Evolutionary conservation across 1,284 basidiomycete genomes (phyloP), one percentile per base, ranked within the genome.

Genomic region (Microbotryum scabiosae): DNA sequence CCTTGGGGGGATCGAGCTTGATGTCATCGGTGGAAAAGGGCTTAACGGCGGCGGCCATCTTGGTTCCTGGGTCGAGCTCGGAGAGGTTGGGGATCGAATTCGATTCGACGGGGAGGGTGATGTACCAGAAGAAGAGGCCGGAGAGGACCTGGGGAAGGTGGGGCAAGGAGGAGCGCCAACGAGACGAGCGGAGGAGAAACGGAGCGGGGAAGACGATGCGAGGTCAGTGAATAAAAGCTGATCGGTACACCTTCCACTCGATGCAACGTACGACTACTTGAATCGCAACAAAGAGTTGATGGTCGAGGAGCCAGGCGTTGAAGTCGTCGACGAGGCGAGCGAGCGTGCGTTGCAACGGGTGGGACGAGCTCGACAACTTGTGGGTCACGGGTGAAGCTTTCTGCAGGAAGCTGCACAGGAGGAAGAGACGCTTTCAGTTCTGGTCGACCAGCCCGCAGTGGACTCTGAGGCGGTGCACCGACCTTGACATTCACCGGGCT

Each of bases 1-100:
- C 80, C 72, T 86, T 88, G 28, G 90, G 88, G 4, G 87, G 84
- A 26, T 78, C 79, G 54, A 90, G 80, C 70, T 87, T 57, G 32
- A 50, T 41, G 28, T 57, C 30, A 32, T 51, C 41, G 10, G 57
- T 54, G 12, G 53, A 50, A 5, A 62, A 43, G 1, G 55, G 55
- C 48, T 54, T 28, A 0, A 51, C 41, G 25, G 60, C 65, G 45
- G 57, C 58, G 20, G 50, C 50, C 54, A 55, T 57, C 7, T 25
- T 32, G 36, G 54, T 21, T n/a, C 16, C 45, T 25, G 49, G 43
- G 16, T 56, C 54, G 54, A 56, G 10, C n/a, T 23, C 26, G 23
- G 32, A 28, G 26, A 28, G 20, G 51, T n/a, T 20, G 18, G 32
- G 32, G 51, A 52, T 52, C 51, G 26, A 20, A 6, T 30, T 36